Base-by-base conservation (phyloP, 2,329 filamentous ascomycete genomes). In the Colletotrichum trifolii region DNA sequence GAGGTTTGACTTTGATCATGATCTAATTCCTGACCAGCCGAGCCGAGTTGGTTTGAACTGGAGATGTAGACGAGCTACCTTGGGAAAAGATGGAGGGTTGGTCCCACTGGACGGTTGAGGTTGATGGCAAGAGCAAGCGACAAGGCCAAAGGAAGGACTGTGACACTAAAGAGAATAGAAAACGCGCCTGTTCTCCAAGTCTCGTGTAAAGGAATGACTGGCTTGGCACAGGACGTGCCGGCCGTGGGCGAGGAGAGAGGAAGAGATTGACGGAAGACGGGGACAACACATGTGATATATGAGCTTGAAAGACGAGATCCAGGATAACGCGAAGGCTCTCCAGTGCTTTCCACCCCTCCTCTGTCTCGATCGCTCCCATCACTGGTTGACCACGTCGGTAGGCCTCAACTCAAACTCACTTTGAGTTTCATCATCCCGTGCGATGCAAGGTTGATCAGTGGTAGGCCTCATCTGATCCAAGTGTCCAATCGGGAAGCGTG, bases 181-280 rank as follows among this genome's bases (percentile, higher is more conserved):
- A 35, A 25, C 25, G 25, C 25, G 25, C 25, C 25, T 25, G 25
- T 25, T 25, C 25, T 4, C 25, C 46, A 57, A 46, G 11, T 6
- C 8, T n/a, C 17, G 47, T 36, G 38, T 15, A 39, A 60, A 67
- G 36, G 60, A 67, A 38, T 25, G 60, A 58, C 33, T 46, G 55
- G 60, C 61, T 35, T 49, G 35, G 65, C 55, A 70, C 68, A 59
- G 17, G 48, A 42, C 54, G 66, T 66, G 68, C 67, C 68, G 67
- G 65, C 67, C 59, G 53, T 68, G 65, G 47, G 5, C n/a, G 53
- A 52, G 34, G 47, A 35, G 12, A 52, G 53, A 57, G 8, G n/a
- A n/a, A 54, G 38, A 48, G 46, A 40, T 49, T 25, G 10, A 35
- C 15, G 50, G 43, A 12, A 15, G 50, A n/a, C 25, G 35, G 47